Conservation (phyloP, 2,329 filamentous ascomycete genomes). For the Magnaporthales sp. region DNA sequence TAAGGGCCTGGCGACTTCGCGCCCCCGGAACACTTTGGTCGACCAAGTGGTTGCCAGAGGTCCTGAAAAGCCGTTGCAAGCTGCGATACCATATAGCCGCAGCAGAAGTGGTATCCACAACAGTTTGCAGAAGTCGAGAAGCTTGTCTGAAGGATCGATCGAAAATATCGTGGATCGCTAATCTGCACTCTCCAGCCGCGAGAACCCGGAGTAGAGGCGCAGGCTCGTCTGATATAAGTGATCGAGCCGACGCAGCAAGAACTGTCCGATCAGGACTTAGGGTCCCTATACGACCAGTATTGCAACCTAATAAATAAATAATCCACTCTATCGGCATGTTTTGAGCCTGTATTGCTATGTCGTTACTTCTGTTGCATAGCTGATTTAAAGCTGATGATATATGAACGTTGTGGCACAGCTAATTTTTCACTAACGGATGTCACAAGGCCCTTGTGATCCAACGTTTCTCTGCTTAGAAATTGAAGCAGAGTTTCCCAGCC, state of each 20-base stretch:
- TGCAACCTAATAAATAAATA: not conserved
- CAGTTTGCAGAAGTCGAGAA: not conserved
- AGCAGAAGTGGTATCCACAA: not conserved
- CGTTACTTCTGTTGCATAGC: not conserved
- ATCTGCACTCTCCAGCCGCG: no score
- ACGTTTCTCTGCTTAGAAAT: no score
- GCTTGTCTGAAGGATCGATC: not conserved
- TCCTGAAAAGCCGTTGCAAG: not conserved
- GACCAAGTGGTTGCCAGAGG: not conserved
- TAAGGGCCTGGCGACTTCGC: not conserved
- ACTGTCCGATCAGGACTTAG: no score
- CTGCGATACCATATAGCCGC: not conserved
- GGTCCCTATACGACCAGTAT: no score
- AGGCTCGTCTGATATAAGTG: no score
- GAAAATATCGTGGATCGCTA: not conserved
- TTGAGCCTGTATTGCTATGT: not conserved
- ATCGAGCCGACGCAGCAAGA: no score
- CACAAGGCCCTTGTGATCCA: no score
- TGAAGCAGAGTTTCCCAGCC: no score
- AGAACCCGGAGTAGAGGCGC: no score
- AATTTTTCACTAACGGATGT: no score
- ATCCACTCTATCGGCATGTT: not conserved
- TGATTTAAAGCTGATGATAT: no score
- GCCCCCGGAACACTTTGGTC: not conserved
- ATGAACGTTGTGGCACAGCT: no score